Conservation (phyloP, 495 filamentous ascomycete species). For the Hyaloscypha finlandica region DNA sequence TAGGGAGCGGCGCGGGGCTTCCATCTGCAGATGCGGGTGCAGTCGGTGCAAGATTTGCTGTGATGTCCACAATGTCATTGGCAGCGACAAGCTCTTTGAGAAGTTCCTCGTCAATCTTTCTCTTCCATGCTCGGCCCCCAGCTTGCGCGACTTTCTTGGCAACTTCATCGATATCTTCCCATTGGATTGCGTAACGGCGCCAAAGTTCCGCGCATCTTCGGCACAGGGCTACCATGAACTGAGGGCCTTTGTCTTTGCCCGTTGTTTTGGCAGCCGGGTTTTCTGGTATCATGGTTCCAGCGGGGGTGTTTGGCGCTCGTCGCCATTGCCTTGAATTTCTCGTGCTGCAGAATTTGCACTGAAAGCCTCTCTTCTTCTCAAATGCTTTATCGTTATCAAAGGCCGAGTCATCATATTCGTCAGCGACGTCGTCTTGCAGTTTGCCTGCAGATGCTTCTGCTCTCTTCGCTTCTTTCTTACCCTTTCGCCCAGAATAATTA, state of each 20-base stretch:
- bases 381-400: constrained; percentile 89
- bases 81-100: constrained; percentile 69
- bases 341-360: constrained; percentile 91
- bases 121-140: constrained; percentile 84
- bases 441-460: constrained; percentile 61
- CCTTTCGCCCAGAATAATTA: constrained; percentile 79
- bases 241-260: constrained; percentile 71
- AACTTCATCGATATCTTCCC: constrained; percentile 93
- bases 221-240: constrained; percentile 82
- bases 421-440: constrained; percentile 87
- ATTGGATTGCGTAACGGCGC: constrained; percentile 93
- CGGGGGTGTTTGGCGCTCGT: constrained; percentile 74
- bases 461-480: constrained; percentile 78
- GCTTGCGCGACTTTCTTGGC: constrained; percentile 83
- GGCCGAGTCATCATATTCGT: constrained; percentile 92
- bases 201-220: constrained; percentile 87
- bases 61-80: constrained; percentile 48
- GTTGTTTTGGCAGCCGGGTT: constrained; percentile 64
- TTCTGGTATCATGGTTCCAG: constrained; percentile 69
- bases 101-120: constrained; percentile 87
- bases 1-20: constrained; percentile 28
- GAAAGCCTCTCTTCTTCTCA: constrained; percentile 76
- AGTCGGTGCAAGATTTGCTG: neutral
- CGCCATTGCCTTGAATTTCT: constrained; percentile 87
- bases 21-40: constrained; percentile 25